phyloP scores from a whole-genome alignment of 2,329 filamentous ascomycete species.

The Capronia epimyces region DNA sequence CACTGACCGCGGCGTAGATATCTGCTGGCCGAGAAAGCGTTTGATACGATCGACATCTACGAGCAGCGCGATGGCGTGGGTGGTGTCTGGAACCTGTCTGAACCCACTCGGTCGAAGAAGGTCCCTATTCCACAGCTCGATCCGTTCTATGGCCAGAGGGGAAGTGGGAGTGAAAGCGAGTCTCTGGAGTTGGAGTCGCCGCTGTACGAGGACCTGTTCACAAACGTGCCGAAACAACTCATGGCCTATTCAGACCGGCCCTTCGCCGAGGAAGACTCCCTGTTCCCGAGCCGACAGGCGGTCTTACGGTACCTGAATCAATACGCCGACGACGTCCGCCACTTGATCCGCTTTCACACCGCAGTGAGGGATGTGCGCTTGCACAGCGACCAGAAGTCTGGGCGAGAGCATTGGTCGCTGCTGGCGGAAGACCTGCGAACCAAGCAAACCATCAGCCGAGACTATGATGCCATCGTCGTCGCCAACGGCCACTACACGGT shows the following conservation, averaged over 20 bases:
- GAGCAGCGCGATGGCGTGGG: conserved; percentile 74
- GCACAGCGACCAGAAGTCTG: background rate
- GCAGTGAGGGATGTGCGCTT: conserved; percentile 12
- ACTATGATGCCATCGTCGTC: conserved; percentile 69
- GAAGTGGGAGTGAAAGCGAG: conserved; percentile 24
- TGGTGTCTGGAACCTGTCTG: conserved; percentile 73
- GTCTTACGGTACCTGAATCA: conserved; percentile 68
- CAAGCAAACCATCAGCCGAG: conserved; percentile 38
- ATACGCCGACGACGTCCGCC: conserved; percentile 64
- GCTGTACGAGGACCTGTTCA: conserved; percentile 75
- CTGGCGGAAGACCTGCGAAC: conserved; percentile 49
- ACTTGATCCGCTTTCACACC: conserved; percentile 61
- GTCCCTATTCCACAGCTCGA: conserved; percentile 64
- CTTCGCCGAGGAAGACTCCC: conserved; percentile 59
- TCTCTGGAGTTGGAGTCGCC: conserved; percentile 69
- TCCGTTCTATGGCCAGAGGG: conserved; percentile 53
- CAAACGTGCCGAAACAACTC: conserved; percentile 75
- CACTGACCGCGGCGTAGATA: conserved; percentile 45
- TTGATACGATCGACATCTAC: conserved; percentile 67
- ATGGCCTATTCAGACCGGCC: conserved; percentile 73
- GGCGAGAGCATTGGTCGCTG: conserved; percentile 44
- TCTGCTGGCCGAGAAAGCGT: conserved; percentile 64
- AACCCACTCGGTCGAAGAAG: conserved; percentile 38
- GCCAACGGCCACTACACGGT: conserved; percentile 71
- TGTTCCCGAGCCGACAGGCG: conserved; percentile 68